phyloP scores from a whole-genome alignment of 495 filamentous ascomycete species.

The Rostrohypoxylon terebratum region DNA sequence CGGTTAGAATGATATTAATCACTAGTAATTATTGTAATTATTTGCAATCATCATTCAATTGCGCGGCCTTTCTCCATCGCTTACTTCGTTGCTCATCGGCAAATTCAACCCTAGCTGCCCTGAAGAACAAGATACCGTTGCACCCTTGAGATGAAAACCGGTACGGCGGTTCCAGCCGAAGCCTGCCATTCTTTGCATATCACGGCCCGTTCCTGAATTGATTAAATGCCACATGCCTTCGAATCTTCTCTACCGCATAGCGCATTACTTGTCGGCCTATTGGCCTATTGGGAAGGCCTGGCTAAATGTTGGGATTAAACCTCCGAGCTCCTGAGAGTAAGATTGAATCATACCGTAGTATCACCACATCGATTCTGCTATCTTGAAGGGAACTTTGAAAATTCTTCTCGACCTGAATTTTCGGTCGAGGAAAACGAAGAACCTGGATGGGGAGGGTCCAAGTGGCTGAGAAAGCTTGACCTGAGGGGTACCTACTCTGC shows the following conservation, averaged over 20 bases:
- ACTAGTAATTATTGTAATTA: slow-evolving; percentile 2
- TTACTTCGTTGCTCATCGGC: slow-evolving; percentile 33
- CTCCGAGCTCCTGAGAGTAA: slow-evolving; percentile 25
- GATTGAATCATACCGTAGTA: slow-evolving; percentile 42
- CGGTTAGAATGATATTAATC: slow-evolving; percentile 17
- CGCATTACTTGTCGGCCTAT: neutral
- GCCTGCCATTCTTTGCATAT: slow-evolving; percentile 31
- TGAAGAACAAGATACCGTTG: slow-evolving; percentile 24
- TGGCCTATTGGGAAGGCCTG: slow-evolving; percentile 12
- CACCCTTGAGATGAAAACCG: slow-evolving; percentile 24
- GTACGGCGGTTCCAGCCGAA: slow-evolving; percentile 38
- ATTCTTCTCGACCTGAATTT: neutral
- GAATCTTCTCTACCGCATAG: slow-evolving; percentile 14
- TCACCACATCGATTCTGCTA: slow-evolving; percentile 4
- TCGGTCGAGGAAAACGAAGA: neutral
- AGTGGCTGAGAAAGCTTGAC: slow-evolving; percentile 9
- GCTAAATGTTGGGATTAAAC: slow-evolving; percentile 38
- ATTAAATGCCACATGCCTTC: slow-evolving; percentile 38
- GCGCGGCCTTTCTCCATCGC: slow-evolving; percentile 37
- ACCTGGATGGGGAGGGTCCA: neutral
- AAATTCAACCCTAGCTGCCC: slow-evolving; percentile 36
- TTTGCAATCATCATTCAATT: slow-evolving; percentile 38
- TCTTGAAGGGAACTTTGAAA: neutral
- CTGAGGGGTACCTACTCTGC: neutral
- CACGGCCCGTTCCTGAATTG: slow-evolving; percentile 39